Conservation (phyloP, 805 yeast species). For the Jamesozyma rosinii region DNA sequence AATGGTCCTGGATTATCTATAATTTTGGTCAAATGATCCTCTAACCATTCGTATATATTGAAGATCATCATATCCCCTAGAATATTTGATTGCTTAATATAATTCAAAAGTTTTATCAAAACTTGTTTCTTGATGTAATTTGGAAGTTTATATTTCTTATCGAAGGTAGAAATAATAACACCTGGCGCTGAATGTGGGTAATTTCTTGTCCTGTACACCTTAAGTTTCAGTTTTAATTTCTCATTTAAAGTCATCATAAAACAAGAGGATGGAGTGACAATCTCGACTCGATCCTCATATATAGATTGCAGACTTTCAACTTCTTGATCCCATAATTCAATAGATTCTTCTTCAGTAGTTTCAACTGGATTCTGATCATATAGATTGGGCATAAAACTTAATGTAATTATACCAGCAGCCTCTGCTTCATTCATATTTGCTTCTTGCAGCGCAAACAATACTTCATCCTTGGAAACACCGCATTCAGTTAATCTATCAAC, state of each 20-base stretch:
- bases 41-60: conserved; percentile 69
- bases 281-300: conserved; percentile 39
- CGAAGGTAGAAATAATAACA: conserved; percentile 41
- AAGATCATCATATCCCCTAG: conserved; percentile 66
- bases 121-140: conserved; percentile 59
- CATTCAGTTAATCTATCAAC: conserved; percentile 50
- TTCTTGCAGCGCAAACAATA: conserved; percentile 39
- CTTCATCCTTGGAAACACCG: conserved; percentile 64
- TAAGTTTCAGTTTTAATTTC: conserved; percentile 25
- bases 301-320: conserved; percentile 56
- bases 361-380: not conserved
- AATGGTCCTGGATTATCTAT: conserved; percentile 72
- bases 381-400: conserved; percentile 23
- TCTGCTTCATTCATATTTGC: conserved; percentile 38
- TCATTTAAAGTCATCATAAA: conserved; percentile 30
- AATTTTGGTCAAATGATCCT: conserved; percentile 47
- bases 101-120: conserved; percentile 37
- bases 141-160: conserved; percentile 46
- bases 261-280: conserved; percentile 23
- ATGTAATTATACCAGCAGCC: conserved; percentile 45
- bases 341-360: conserved; percentile 25
- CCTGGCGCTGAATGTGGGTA: conserved; percentile 73
- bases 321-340: conserved; percentile 65
- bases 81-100: conserved; percentile 36
- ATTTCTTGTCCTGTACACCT: conserved; percentile 37